Evolutionary conservation across 495 filamentous ascomycete genomes (phyloP), one percentile per base, ranked within the genome.

Genomic region (Poronia punctata): DNA sequence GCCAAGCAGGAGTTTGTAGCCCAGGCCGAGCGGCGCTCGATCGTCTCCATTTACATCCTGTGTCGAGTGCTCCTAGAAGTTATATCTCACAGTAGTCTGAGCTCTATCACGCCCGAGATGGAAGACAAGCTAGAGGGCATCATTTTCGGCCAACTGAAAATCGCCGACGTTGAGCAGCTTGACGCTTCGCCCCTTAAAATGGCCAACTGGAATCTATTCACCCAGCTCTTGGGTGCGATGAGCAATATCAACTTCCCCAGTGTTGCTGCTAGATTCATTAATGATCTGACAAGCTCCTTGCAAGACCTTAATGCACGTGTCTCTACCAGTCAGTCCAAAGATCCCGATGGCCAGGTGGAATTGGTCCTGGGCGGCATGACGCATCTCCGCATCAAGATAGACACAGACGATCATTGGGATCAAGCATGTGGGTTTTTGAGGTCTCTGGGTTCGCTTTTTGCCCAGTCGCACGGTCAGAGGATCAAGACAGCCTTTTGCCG

Each of bases 401-500:
- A 77, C 39, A 77, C 84, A 24, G 73, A 83, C 48, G 83, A 84
- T 37, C 75, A 75, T 10, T 95, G 93, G 84, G 75, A 80, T 18
- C 83, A 83, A 42, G 85, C 89, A 3, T 96, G 90, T 58, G 83
- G 88, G 41, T 95, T 93, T 46, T 79, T 99, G 69, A 71, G 78
- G 15, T 78, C 79, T 0, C 65, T 96, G 14, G 86, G 83, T 16
- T 81, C 82, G 22, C 72, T 93, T 23, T 96, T 96, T 62, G 72
- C 78, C 32, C 80, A 79, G 48, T 82, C 85, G 8, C 88, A 95
- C 49, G 92, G 92, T 5, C 82, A 82, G 42, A 79, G 79, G 20
- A 79, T 95, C 45, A 99, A 97, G 54, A 81, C 89, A 47, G 86
- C 88, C 16, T 99, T 95, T 52, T 96, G 90, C 61, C 83, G 89